Evolutionary conservation across 2,329 filamentous ascomycete species (phyloP).

Genomic region (Bipolaris victoriae): DNA sequence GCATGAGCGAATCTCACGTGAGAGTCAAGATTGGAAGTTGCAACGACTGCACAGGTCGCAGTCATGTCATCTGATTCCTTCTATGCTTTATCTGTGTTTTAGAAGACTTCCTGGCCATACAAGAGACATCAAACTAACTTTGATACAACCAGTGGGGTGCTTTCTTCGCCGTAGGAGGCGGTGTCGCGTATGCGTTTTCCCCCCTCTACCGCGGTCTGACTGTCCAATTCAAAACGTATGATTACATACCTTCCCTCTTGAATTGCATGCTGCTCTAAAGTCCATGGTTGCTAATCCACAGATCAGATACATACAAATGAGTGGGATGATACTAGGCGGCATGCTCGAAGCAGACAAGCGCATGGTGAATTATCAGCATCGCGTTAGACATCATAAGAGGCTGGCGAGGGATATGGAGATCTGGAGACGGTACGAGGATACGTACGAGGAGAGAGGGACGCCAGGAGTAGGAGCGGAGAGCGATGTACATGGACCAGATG

Average conservation of each 20-base stretch:
- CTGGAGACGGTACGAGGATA: conserved; percentile 71
- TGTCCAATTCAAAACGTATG: conserved; percentile 46
- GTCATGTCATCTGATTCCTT: too few relatives aligned
- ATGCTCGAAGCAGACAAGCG: conserved; percentile 77
- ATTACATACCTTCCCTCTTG: not conserved
- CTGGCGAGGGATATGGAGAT: conserved; percentile 68
- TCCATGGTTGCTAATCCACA: conserved; percentile 1
- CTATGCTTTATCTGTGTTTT: too few relatives aligned
- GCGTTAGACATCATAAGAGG: conserved; percentile 68
- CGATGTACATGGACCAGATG: conserved; percentile 27
- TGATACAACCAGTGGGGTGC: conserved; percentile 65
- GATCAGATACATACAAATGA: conserved; percentile 78
- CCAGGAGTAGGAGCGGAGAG: conserved; percentile 47
- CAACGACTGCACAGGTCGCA: too few relatives aligned
- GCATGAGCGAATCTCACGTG: not conserved
- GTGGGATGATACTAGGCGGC: conserved; percentile 79
- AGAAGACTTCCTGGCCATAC: too few relatives aligned
- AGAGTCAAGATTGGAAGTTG: not conserved
- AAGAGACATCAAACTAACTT: not conserved
- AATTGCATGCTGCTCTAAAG: not conserved
- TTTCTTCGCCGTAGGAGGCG: conserved; percentile 67
- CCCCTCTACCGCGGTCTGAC: conserved; percentile 70
- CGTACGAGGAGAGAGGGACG: conserved; percentile 56
- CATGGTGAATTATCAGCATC: conserved; percentile 70
- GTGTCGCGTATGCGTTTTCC: conserved; percentile 67